These are phyloP conservation scores for Echinochloa phyllopogon DNA, from an alignment of 176 grass and related monocot species.

Conservation along the genomic window DNA sequence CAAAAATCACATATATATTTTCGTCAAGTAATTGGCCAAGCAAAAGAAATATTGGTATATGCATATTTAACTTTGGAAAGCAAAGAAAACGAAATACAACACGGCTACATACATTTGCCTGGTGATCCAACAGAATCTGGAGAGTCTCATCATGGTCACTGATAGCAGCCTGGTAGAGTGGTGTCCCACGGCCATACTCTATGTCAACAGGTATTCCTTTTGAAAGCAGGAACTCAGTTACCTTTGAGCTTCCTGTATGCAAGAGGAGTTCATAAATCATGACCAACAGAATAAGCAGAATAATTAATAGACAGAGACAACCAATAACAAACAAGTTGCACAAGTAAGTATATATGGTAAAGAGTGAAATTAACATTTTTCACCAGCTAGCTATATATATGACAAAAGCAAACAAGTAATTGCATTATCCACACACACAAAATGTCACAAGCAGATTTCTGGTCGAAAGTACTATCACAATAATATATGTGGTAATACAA, in stretches of 20 bases:
- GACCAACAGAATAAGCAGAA: background rate
- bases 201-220: constrained; percentile 39
- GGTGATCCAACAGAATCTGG: constrained; percentile 46
- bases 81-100: too few relatives aligned
- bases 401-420: too few relatives aligned
- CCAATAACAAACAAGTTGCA: too few relatives aligned
- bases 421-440: background rate
- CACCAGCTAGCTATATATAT: too few relatives aligned
- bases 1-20: too few relatives aligned
- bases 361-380: too few relatives aligned
- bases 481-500: background rate
- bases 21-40: too few relatives aligned
- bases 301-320: background rate
- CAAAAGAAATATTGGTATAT: too few relatives aligned
- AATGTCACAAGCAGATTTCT: background rate
- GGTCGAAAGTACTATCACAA: background rate
- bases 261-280: background rate
- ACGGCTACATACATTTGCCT: constrained; percentile 8
- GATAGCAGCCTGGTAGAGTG: constrained; percentile 29
- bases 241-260: constrained; percentile 37
- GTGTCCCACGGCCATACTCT: constrained; percentile 33
- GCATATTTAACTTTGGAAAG: too few relatives aligned
- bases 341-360: too few relatives aligned
- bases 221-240: constrained; percentile 43
- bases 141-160: constrained; percentile 35